Percentiles rank a stretch among this genome's conserved stretches.
Conservation (phyloP, 2,329 filamentous ascomycete species). For the Emmonsiellopsis sp. region DNA sequence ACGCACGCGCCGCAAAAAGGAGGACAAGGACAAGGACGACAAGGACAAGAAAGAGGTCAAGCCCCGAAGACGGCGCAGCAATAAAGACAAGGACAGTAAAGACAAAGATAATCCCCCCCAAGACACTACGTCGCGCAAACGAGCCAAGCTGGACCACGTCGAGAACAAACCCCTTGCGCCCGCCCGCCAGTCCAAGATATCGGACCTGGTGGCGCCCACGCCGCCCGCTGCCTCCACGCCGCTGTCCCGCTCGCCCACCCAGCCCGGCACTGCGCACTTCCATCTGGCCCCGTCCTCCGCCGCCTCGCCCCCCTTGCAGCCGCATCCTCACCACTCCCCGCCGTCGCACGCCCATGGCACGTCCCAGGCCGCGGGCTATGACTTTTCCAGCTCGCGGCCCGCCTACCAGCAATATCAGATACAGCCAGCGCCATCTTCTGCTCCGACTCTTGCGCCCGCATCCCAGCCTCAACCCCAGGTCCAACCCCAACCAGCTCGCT, state of each 20-base stretch:
- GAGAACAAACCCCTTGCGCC: conserved; percentile 16
- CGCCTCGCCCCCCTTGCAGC: conserved; percentile 11
- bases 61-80: conserved; percentile 9
- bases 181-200: conserved; percentile 31
- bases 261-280: background rate
- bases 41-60: conserved; percentile 8
- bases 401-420: background rate
- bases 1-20: conserved; percentile 33
- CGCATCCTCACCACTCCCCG: conserved; percentile 5
- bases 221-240: conserved; percentile 3
- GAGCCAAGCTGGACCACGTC: conserved; percentile 32
- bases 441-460: background rate
- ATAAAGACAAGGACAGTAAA: conserved; percentile 1
- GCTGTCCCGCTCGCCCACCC: conserved; percentile 1
- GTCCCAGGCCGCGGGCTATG: conserved; percentile 30
- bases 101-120: conserved; percentile 11
- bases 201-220: conserved; percentile 27
- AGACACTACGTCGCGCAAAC: conserved; percentile 35
- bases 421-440: background rate
- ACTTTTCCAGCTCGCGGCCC: conserved; percentile 22
- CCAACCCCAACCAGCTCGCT: conserved; percentile 30
- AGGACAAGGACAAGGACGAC: conserved; percentile 20
- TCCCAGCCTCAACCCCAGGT: background rate
- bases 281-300: conserved; percentile 2
- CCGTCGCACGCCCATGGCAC: conserved; percentile 1